Conservation (phyloP, 2,329 filamentous ascomycete genomes). For the Aspergillus fijiensis region DNA sequence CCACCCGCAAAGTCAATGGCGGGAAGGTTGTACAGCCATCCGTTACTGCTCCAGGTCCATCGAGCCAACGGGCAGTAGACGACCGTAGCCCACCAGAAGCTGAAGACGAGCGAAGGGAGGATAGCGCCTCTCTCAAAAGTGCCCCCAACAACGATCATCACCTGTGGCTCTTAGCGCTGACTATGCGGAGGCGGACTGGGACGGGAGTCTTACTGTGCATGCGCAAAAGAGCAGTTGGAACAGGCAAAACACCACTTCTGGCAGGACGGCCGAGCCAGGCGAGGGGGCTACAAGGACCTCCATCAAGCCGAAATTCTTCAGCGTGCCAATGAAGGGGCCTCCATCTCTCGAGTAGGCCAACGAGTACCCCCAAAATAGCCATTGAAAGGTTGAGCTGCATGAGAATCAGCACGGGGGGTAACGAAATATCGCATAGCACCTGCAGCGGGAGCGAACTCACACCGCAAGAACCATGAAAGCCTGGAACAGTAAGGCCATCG, state of each 20-base stretch:
- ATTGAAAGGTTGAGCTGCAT: conserved; percentile 47
- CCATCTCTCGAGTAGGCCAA: conserved; percentile 62
- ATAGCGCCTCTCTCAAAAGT: conserved; percentile 65
- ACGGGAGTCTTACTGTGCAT: conserved; percentile 34
- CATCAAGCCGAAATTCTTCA: conserved; percentile 62
- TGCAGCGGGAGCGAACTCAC: conserved; percentile 27
- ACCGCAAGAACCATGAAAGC: conserved; percentile 59
- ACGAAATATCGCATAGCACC: neutral
- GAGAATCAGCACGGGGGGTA: neutral
- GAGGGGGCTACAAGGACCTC: conserved; percentile 62
- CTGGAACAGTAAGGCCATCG: conserved; percentile 63
- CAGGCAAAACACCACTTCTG: conserved; percentile 66
- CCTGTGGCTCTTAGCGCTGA: conserved; percentile 42
- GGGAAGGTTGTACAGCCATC: conserved; percentile 68
- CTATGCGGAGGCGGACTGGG: neutral
- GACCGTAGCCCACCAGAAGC: conserved; percentile 69
- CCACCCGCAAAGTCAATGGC: conserved; percentile 74
- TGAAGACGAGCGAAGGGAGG: conserved; percentile 65
- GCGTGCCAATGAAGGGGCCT: conserved; percentile 62
- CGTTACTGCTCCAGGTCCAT: conserved; percentile 74
- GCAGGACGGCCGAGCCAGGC: conserved; percentile 56
- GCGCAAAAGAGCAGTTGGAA: conserved; percentile 65
- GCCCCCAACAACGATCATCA: conserved; percentile 65
- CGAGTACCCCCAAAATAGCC: conserved; percentile 67
- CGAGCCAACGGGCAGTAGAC: conserved; percentile 73